These are phyloP conservation scores for Diaporthe caulivora DNA, from an alignment of 2,329 filamentous ascomycete species.

Conservation along the genomic window DNA sequence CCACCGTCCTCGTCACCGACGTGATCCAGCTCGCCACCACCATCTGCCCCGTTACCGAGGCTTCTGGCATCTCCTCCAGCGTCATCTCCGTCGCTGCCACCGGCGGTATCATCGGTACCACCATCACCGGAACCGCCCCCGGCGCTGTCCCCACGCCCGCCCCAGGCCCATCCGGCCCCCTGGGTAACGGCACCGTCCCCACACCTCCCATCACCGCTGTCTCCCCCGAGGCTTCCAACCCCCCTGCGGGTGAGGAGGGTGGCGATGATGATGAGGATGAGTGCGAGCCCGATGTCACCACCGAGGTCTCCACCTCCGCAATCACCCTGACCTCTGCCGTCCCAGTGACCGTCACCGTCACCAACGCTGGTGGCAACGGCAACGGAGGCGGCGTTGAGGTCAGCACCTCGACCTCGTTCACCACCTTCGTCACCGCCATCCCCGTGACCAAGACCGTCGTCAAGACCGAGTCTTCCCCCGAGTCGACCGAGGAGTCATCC, in stretches of 20 bases:
- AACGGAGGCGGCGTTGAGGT: slow-evolving; percentile 35
- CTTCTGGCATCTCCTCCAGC: slow-evolving; percentile 53
- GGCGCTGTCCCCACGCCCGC: slow-evolving; percentile 46
- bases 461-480: slow-evolving; percentile 26
- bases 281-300: slow-evolving; percentile 43
- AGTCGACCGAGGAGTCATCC: slow-evolving; percentile 26
- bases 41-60: slow-evolving; percentile 57
- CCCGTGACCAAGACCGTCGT: slow-evolving; percentile 40
- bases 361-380: slow-evolving; percentile 37
- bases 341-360: slow-evolving; percentile 42
- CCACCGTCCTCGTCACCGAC: slow-evolving; percentile 53
- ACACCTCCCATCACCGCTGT: background rate
- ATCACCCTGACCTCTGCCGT: slow-evolving; percentile 45
- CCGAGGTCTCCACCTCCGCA: slow-evolving; percentile 43
- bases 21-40: slow-evolving; percentile 54
- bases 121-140: slow-evolving; percentile 54
- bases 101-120: slow-evolving; percentile 52
- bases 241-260: background rate
- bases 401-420: slow-evolving; percentile 33
- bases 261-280: slow-evolving; percentile 30
- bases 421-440: slow-evolving; percentile 38
- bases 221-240: slow-evolving; percentile 18
- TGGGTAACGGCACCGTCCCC: slow-evolving; percentile 11
- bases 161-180: slow-evolving; percentile 20
- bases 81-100: slow-evolving; percentile 48